Conservation (phyloP, 1,284 basidiomycete species). For the Microbotryum intermedium region DNA sequence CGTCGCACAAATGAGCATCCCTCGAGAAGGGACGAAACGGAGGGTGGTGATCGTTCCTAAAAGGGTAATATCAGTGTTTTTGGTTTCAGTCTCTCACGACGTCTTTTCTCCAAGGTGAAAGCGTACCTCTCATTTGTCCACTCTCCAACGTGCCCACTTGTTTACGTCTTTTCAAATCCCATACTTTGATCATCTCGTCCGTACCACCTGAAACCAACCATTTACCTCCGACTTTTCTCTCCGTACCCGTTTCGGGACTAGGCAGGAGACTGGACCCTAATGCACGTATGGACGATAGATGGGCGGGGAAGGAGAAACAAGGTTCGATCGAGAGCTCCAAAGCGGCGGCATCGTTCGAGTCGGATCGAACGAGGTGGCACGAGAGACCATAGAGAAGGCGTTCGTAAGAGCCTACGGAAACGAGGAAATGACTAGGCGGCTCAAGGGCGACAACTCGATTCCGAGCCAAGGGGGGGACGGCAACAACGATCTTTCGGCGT, state of each 20-base stretch:
- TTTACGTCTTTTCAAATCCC: slow-evolving; percentile 81
- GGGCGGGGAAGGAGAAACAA: slow-evolving; percentile 92
- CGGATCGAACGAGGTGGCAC: slow-evolving; percentile 34
- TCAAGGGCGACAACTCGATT: background rate
- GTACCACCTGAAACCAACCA: slow-evolving; percentile 91
- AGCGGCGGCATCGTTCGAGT: background rate
- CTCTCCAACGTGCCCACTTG: slow-evolving; percentile 71
- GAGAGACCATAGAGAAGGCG: slow-evolving; percentile 87
- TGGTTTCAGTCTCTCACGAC: background rate
- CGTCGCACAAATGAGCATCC: slow-evolving; percentile 71
- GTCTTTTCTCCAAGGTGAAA: too few relatives aligned
- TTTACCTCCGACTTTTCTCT: slow-evolving; percentile 59
- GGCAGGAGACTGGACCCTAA: slow-evolving; percentile 57
- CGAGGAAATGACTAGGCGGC: slow-evolving; percentile 56
- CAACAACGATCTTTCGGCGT: too few relatives aligned
- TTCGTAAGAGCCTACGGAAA: slow-evolving; percentile 89
- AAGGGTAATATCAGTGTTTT: background rate
- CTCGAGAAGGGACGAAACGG: slow-evolving; percentile 75
- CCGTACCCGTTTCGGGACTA: slow-evolving; percentile 42
- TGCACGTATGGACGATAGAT: slow-evolving; percentile 83
- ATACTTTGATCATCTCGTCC: slow-evolving; percentile 95
- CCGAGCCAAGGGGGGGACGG: too few relatives aligned
- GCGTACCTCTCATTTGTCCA: slow-evolving; percentile 49
- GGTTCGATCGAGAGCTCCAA: slow-evolving; percentile 53
- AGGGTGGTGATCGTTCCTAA: slow-evolving; percentile 84